These are phyloP conservation scores for Colletotrichum sp. DNA, from an alignment of 2,329 filamentous ascomycete genomes.

Conservation along the genomic window DNA sequence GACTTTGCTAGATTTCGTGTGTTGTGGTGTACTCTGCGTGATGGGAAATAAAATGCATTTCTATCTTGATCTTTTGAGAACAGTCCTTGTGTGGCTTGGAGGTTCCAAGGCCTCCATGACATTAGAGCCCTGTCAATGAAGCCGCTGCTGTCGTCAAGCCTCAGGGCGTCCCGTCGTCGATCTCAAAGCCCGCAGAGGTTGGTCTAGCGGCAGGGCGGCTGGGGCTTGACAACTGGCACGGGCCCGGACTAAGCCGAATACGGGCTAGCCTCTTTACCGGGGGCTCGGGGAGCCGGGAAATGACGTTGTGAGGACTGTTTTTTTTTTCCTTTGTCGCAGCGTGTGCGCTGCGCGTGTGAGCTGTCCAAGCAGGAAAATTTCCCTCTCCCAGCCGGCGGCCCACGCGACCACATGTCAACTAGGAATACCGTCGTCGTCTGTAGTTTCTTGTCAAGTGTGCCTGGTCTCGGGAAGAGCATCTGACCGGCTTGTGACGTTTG, in stretches of 20 bases:
- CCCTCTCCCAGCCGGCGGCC: neutral
- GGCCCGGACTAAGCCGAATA: neutral
- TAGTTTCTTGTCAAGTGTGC: neutral
- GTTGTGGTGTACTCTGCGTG: neutral
- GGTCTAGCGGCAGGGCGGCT: neutral
- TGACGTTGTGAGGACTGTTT: neutral
- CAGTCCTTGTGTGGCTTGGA: neutral
- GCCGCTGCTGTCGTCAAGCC: neutral
- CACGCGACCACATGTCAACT: conserved; percentile 20
- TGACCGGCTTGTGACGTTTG: neutral
- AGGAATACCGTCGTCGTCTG: neutral
- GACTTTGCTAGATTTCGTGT: neutral
- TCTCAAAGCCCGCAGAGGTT: neutral
- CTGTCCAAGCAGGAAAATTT: conserved; percentile 11
- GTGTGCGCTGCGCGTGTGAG: neutral
- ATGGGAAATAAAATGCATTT: neutral
- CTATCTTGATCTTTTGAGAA: neutral
- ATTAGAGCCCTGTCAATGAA: neutral
- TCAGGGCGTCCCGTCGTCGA: neutral
- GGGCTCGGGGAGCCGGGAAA: neutral
- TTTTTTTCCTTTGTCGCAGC: neutral
- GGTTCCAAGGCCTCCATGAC: neutral
- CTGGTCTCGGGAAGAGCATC: neutral
- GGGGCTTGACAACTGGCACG: neutral
- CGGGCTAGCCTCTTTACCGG: neutral